Evolutionary conservation across 2,329 filamentous ascomycete species (phyloP), one percentile per base, ranked within the genome.

Genomic region (Botrytis deweyae): DNA sequence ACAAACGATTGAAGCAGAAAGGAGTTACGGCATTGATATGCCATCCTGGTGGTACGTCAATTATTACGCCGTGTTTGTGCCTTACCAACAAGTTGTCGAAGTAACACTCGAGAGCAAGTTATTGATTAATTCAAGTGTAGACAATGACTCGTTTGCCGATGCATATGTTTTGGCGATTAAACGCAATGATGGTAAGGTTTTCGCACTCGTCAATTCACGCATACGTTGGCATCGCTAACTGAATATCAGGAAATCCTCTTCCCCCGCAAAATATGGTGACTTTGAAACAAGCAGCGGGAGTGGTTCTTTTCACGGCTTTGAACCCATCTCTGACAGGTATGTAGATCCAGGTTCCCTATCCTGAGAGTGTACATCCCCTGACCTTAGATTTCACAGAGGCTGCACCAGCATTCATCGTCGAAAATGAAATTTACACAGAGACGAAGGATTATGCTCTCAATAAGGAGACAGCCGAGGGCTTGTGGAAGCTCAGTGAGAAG

Each of bases 401-500:
- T 42, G 49, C 49, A 33, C 49, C 49, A 59, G 66, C 36, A 6
- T 69, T 58, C 38, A 59, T 59, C 20, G 49, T 59, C 3, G 67
- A 59, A 38, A 69, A 69, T 6, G 2, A 18, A 16, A 58, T 36
- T 16, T 44, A 59, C 9, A 69, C 67, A 5, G 14, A 42, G 38
- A 69, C 52, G 1, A 59, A 55, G 40, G 62, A 66, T 0, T 61
- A 72, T 65, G 64, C 62, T 4, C 20, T 58, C 12, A n/a, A 70
- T 46, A 12, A 55, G 44, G 70, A 74, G 52, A 72, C 40, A 22
- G 72, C 52, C 4, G 61, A 72, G n/a, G 70, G 46, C 2, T 66
- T 75, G 18, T 76, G 75, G 73, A 44, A 46, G 42, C 58, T 76
- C 33, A 72, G 70, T 68, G 72, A 74, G 72, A 61, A 72, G 61